These are phyloP conservation scores for Eimeria praecox DNA, from an alignment of 169 alveolate species.

Conservation along the genomic window DNA sequence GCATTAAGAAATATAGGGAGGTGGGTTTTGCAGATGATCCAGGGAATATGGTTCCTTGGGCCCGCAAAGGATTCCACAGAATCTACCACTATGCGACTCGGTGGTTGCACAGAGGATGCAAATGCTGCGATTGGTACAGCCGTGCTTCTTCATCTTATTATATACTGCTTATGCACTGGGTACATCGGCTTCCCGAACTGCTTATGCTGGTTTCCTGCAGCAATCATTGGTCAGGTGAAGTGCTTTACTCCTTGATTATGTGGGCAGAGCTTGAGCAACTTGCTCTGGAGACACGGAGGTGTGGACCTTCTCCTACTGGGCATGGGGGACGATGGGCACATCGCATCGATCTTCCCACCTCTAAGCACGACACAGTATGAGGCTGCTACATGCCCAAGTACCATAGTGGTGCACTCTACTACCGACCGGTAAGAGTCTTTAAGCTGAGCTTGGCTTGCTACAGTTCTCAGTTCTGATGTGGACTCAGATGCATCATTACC, in stretches of 20 bases:
- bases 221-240: neutral
- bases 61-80: neutral
- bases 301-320: constrained; percentile 79
- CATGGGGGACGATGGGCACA: constrained; percentile 83
- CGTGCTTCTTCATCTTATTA: neutral
- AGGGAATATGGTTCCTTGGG: neutral
- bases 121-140: neutral
- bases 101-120: neutral
- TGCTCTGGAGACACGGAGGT: constrained; percentile 71
- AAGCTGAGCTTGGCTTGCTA: neutral
- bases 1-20: constrained; percentile 76
- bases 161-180: neutral
- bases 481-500: neutral
- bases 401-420: constrained; percentile 67
- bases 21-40: constrained; percentile 27
- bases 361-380: constrained; percentile 43
- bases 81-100: neutral
- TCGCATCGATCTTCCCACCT: constrained; percentile 82
- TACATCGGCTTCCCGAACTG: neutral
- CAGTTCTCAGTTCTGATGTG: neutral
- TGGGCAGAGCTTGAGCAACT: constrained; percentile 64
- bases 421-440: constrained; percentile 50
- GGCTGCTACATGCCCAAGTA: constrained; percentile 20
- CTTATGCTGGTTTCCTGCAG: neutral
- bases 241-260: neutral